Evolutionary conservation across 192 early-diverging fungal genomes (phyloP), one percentile per base, ranked within the genome.

Genomic region (Coemansia sp.): DNA sequence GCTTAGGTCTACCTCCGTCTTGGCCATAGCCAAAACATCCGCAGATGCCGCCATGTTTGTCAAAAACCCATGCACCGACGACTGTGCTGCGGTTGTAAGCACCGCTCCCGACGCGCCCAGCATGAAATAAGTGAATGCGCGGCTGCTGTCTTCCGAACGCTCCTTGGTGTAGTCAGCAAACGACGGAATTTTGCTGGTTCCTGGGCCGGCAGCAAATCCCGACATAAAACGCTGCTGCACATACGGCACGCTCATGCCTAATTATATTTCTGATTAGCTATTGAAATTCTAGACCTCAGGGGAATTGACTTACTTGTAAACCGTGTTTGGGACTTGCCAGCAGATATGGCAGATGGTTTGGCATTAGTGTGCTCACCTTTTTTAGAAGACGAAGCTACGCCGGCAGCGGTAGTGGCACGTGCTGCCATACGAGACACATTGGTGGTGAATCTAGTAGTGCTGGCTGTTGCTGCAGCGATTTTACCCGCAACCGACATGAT

Each of bases 1-100:
- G 57, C 79, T 80, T 71, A 96, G 79, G 50, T 94, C 91, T 11
- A 98, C 89, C 81, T 98, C 96, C 26, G 93, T 91, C 86, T 94
- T 98, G 75, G 94, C 93, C 82, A 98, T 77, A 35, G 96, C 96
- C 68, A 98, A 81, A 23, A 96, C 93, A 85, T 98, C 96, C 33
- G 94, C 93, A n/a, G 96, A 96, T 19, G 96, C 94, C 50, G 90
- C 82, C 84, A 98, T 80, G 81, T 88, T 91, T 58, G 85, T 76
- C 53, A 97, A 65, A 55, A 84, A 86, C 6, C 72, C 80, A 37
- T 87, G 86, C 41, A 94, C 92, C 15, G 91, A 87, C 67, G 90
- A 88, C 82, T 98, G 94, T 57, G 89, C 89, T 38, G 87, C 89
- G 11, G 83, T 81, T 46, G 94, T 89, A 52, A 86, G 79, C 31